phyloP scores from a whole-genome alignment of 2,329 filamentous ascomycete species.

The Cladosporium sp. region DNA sequence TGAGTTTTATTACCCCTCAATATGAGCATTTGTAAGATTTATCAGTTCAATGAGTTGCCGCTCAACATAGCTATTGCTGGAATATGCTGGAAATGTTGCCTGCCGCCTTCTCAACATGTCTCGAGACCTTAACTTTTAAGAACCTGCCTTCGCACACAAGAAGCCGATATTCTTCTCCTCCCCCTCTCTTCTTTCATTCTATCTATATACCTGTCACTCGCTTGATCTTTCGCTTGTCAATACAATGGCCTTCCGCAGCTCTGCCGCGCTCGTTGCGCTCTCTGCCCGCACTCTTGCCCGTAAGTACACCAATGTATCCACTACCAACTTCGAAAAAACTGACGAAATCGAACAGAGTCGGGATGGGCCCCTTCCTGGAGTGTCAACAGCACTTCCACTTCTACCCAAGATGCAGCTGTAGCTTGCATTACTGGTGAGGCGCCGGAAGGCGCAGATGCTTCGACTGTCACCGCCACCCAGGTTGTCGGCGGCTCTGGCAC shows the following conservation, averaged over 20 bases:
- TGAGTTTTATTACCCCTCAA: neutral
- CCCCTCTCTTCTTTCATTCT: neutral
- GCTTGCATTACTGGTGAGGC: slow-evolving; percentile 5
- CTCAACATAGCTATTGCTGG: neutral
- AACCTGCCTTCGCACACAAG: neutral
- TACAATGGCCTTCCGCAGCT: slow-evolving; percentile 8
- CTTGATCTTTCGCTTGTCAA: neutral
- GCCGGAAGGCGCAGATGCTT: neutral
- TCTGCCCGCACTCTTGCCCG: slow-evolving; percentile 2
- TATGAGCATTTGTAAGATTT: neutral
- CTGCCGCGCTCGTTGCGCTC: slow-evolving; percentile 4
- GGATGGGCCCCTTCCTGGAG: neutral
- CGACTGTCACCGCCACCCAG: slow-evolving; percentile 8
- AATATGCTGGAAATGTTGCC: neutral
- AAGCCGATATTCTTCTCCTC: neutral
- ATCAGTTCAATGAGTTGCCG: neutral
- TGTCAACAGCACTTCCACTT: neutral
- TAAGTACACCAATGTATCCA: neutral
- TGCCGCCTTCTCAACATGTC: slow-evolving; percentile 3
- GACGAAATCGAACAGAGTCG: neutral
- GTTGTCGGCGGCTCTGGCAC: neutral
- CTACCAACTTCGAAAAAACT: too few relatives aligned
- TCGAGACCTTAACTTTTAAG: neutral
- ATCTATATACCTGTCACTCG: neutral
- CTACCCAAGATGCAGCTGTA: neutral